These are phyloP conservation scores for Chytriomyces sp. DNA, from an alignment of 192 early-diverging fungal genomes.

Conservation along the genomic window DNA sequence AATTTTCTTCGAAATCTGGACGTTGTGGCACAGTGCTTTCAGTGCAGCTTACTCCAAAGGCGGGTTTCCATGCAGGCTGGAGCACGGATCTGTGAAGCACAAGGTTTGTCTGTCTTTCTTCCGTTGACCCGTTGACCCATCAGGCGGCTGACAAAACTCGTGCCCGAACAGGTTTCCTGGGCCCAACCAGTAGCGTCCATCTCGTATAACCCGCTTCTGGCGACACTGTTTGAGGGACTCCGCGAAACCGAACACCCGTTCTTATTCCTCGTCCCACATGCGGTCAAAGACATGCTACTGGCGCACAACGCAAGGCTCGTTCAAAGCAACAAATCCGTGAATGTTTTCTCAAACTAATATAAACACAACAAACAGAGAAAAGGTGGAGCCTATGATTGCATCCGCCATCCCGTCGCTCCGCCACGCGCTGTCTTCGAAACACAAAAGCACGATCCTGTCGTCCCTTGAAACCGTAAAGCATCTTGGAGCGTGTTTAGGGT, in stretches of 20 bases:
- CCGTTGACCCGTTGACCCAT: no score
- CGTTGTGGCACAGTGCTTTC: constrained; percentile 29
- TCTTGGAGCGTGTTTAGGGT: constrained; percentile 25
- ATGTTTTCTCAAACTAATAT: neutral
- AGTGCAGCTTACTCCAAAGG: constrained; percentile 45
- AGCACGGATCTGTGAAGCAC: constrained; percentile 51
- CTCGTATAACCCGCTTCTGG: constrained; percentile 43
- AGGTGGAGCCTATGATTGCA: constrained; percentile 39
- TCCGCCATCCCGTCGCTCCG: constrained; percentile 31
- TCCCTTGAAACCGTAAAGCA: constrained; percentile 17
- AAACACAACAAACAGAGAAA: constrained; percentile 10
- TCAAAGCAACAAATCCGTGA: no score
- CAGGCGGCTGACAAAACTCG: neutral
- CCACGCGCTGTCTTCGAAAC: constrained; percentile 28
- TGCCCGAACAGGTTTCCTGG: constrained; percentile 35
- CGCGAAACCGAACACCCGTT: constrained; percentile 46
- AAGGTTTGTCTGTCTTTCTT: constrained; percentile 19
- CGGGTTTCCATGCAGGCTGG: constrained; percentile 43
- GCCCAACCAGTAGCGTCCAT: constrained; percentile 23
- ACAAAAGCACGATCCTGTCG: constrained; percentile 25
- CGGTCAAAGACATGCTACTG: constrained; percentile 35
- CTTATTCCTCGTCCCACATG: constrained; percentile 38
- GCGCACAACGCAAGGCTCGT: constrained; percentile 24
- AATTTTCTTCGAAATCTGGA: neutral
- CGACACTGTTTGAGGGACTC: constrained; percentile 44